Evolutionary conservation across 2,329 filamentous ascomycete genomes (phyloP), one percentile per base, ranked within the genome.

Genomic region (Phialophora macrospora): DNA sequence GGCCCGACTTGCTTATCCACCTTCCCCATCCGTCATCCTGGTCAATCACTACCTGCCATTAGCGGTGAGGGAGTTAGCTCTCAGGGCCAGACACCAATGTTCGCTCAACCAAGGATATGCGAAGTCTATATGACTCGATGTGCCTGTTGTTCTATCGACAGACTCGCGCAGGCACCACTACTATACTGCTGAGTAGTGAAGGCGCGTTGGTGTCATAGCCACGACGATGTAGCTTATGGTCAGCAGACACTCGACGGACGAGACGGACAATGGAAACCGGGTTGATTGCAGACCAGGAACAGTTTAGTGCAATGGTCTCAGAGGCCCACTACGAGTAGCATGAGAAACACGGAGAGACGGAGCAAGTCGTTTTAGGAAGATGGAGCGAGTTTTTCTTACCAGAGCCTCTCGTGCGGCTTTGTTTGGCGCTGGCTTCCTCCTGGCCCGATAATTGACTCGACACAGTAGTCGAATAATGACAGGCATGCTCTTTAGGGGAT

Each of bases 291-390:
- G 38, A 20, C 38, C 38, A n/a, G 57, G 52, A 30, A 44, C 41
- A 22, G 32, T 22, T 30, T 56, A 52, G 58, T 56, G 58, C 30
- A 60, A 54, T 54, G 5, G 14, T 44, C 9, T 24, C 46, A 63
- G 54, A 51, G 20, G 34, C 57, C 61, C 58, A 38, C 20, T 26
- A 7, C 30, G 24, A 24, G 30, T 30, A 41, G n/a, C 46, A 30
- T 41, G 34, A 55, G 54, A 34, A 44, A 62, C 32, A 64, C 66
- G 66, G 66, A 62, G 58, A 59, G 66, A 58, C 66, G 62, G 63
- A 66, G 57, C 63, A 62, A 46, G 38, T 58, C 60, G 26, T 55
- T 30, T 62, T 68, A 63, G 63, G 66, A 55, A 65, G 59, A 64
- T 60, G 14, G 52, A 41, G 57, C 28, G 62, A 59, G 55, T 60